Evolutionary conservation across 2,329 filamentous ascomycete species (phyloP).

Genomic region (Alternaria rosae): DNA sequence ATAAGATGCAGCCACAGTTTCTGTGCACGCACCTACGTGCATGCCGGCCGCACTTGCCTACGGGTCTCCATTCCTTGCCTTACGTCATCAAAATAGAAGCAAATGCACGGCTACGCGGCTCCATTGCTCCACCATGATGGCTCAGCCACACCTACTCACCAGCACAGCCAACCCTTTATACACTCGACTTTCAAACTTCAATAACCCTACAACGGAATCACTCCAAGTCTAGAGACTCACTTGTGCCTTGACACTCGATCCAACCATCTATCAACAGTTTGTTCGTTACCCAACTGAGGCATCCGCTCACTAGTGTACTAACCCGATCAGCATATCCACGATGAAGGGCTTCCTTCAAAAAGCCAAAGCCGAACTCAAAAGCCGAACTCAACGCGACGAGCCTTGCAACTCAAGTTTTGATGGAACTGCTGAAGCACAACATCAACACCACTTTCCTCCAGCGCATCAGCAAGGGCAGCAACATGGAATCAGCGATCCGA

Average conservation of each 20-base stretch:
- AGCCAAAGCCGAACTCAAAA: constrained; percentile 35
- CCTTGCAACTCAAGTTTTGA: background rate
- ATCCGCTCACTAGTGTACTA: constrained; percentile 6
- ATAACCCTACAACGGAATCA: background rate
- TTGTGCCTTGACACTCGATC: background rate
- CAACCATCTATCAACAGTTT: background rate
- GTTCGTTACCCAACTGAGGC: constrained; percentile 1
- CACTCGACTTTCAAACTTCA: background rate
- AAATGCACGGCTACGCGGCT: constrained; percentile 17
- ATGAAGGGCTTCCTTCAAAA: constrained; percentile 42
- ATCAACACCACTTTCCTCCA: constrained; percentile 6
- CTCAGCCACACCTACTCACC: background rate
- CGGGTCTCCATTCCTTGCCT: constrained; percentile 4
- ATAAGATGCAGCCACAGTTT: constrained; percentile 8
- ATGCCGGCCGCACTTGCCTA: background rate
- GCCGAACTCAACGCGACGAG: constrained; percentile 14
- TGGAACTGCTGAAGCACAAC: background rate
- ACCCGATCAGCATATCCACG: constrained; percentile 10
- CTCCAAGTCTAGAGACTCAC: background rate
- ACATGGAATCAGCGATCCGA: constrained; percentile 49
- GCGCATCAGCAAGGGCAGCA: constrained; percentile 10
- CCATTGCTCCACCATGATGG: constrained; percentile 6
- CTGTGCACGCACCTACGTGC: constrained; percentile 3
- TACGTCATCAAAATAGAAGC: constrained; percentile 18
- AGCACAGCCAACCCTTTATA: background rate